Conservation (phyloP, 2,329 filamentous ascomycete genomes). For the Cercospora beticola region DNA sequence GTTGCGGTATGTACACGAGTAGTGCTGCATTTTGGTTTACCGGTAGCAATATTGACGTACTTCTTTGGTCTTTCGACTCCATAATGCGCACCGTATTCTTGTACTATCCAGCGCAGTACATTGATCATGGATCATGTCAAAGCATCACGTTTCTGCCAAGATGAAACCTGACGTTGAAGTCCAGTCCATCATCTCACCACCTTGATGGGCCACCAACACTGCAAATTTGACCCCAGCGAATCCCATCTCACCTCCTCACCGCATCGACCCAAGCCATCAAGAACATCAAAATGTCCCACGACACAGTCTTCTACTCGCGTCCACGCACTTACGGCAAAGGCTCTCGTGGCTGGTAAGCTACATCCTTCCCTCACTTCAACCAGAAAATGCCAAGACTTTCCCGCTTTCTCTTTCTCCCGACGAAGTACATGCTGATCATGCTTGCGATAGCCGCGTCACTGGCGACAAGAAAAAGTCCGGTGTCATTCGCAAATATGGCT, state of each 20-base stretch:
- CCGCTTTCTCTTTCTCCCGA: background rate
- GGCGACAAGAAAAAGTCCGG: constrained; percentile 33
- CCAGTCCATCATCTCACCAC: background rate
- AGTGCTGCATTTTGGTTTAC: background rate
- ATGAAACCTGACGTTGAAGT: background rate
- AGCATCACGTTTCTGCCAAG: background rate
- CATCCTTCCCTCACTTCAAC: background rate
- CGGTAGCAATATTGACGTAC: background rate
- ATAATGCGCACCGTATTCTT: too few species aligned
- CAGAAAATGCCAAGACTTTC: background rate
- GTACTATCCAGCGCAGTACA: too few species aligned
- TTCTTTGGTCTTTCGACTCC: background rate
- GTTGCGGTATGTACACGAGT: background rate
- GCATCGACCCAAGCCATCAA: background rate
- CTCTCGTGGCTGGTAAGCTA: constrained; percentile 30
- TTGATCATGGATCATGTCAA: too few species aligned
- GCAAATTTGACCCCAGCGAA: background rate
- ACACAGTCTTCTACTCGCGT: constrained; percentile 32
- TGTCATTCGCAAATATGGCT: constrained; percentile 32
- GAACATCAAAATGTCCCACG: constrained; percentile 27
- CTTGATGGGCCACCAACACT: constrained; percentile 1
- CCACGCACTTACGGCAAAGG: constrained; percentile 33
- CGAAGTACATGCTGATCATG: background rate
- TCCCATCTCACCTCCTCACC: background rate
- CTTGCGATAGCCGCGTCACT: constrained; percentile 27